phyloP scores from a whole-genome alignment of 2,329 filamentous ascomycete species.

The Phaeophleospora eucalypticola region DNA sequence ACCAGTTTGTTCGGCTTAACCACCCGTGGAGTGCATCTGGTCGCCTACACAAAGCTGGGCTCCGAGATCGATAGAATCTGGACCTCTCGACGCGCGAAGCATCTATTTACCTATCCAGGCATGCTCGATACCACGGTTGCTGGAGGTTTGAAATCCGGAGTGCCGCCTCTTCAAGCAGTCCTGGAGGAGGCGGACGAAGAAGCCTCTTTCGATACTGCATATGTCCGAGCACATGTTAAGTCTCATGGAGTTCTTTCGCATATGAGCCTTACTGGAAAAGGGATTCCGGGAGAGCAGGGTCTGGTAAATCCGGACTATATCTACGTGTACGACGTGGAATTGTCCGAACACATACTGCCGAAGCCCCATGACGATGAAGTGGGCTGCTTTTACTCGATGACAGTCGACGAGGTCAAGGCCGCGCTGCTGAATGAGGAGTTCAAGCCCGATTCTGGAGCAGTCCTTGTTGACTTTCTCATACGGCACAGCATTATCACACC shows the following conservation, averaged over 20 bases:
- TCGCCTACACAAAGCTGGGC: conserved; percentile 67
- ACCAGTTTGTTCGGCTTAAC: conserved; percentile 68
- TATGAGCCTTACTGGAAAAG: conserved; percentile 69
- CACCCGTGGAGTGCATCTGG: conserved; percentile 76
- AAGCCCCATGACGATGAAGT: conserved; percentile 84
- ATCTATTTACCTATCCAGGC: conserved; percentile 78
- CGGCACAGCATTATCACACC: conserved; percentile 72
- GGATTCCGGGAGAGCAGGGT: conserved; percentile 72
- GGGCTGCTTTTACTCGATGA: conserved; percentile 72
- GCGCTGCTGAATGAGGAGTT: conserved; percentile 69
- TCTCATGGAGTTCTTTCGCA: conserved; percentile 72
- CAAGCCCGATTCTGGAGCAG: conserved; percentile 87
- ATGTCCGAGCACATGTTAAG: conserved; percentile 59
- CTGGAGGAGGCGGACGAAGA: conserved; percentile 86
- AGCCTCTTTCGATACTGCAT: conserved; percentile 66
- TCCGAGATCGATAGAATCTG: conserved; percentile 60
- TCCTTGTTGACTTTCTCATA: conserved; percentile 83
- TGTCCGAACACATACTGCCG: conserved; percentile 64
- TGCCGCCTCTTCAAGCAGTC: conserved; percentile 73
- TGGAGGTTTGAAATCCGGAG: conserved; percentile 75
- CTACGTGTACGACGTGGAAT: conserved; percentile 81
- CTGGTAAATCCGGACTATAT: conserved; percentile 84
- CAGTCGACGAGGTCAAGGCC: conserved; percentile 65
- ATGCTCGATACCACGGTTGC: conserved; percentile 94
- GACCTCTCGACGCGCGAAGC: conserved; percentile 69